These are phyloP conservation scores for Quercus suber DNA, from an alignment of 306 rosid species.

Conservation along the genomic window DNA sequence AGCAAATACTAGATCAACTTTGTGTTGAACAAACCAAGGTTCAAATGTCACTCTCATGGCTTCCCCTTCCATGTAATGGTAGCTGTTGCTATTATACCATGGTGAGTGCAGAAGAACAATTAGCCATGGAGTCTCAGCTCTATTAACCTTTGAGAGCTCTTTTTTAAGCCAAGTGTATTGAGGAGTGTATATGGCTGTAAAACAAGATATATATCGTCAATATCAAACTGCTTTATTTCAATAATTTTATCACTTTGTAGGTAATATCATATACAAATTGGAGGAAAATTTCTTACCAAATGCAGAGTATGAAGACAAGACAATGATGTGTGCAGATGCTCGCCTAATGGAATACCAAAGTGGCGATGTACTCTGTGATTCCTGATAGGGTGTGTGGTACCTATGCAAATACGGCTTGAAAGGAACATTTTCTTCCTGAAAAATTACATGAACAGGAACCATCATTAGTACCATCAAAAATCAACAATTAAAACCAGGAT, in stretches of 20 bases:
- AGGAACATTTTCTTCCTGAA: constrained; percentile 65
- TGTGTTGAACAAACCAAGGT: no score
- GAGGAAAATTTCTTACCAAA: constrained; percentile 41
- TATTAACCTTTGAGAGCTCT: neutral
- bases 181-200: neutral
- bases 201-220: neutral
- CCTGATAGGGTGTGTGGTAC: constrained; percentile 55
- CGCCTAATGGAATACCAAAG: constrained; percentile 90
- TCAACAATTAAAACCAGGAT: no score
- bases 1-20: no score
- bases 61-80: neutral
- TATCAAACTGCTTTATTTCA: neutral
- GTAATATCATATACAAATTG: neutral
- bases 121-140: constrained; percentile 2
- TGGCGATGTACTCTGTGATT: constrained; percentile 58
- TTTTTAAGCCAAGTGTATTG: neutral
- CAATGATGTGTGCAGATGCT: constrained; percentile 80
- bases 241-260: neutral
- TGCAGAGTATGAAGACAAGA: constrained; percentile 77
- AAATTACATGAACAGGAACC: neutral
- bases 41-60: no score
- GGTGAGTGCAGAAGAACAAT: constrained; percentile 3
- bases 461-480: neutral
- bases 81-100: neutral
- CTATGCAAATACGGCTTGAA: constrained; percentile 63